These are phyloP conservation scores for Candida incommunis DNA, from an alignment of 805 yeast genomes.

Conservation along the genomic window DNA sequence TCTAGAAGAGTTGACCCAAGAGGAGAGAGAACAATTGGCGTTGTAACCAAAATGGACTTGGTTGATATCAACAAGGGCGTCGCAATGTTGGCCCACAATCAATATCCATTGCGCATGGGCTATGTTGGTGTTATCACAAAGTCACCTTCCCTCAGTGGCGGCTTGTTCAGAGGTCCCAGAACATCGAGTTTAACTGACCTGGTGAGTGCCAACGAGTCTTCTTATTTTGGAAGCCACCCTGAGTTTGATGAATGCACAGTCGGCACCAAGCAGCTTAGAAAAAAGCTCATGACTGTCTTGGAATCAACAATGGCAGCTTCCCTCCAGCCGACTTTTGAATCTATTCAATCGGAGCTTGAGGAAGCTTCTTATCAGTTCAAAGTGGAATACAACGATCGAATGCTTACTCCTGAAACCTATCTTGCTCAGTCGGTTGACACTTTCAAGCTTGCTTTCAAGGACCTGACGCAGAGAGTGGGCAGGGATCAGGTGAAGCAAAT, in stretches of 20 bases:
- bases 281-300: conserved; percentile 69
- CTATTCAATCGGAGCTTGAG: conserved; percentile 83
- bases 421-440: conserved; percentile 83
- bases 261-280: conserved; percentile 63
- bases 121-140: conserved; percentile 96
- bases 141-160: conserved; percentile 33
- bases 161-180: conserved; percentile 36
- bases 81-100: conserved; percentile 53
- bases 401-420: conserved; percentile 86
- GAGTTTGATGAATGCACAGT: conserved; percentile 45
- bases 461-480: conserved; percentile 68
- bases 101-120: conserved; percentile 89
- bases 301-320: conserved; percentile 87
- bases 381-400: conserved; percentile 92
- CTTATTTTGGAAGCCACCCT: conserved; percentile 51
- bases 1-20: conserved; percentile 80
- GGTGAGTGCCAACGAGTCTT: conserved; percentile 31
- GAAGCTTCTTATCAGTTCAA: conserved; percentile 86
- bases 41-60: conserved; percentile 83
- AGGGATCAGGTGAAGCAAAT: conserved; percentile 69
- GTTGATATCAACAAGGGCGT: conserved; percentile 68
- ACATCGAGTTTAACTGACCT: conserved; percentile 34
- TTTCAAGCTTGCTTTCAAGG: conserved; percentile 75
- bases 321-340: conserved; percentile 69
- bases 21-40: conserved; percentile 95